These are phyloP conservation scores for Curvularia verruculosa DNA, from an alignment of 2,329 filamentous ascomycete species.

Conservation along the genomic window DNA sequence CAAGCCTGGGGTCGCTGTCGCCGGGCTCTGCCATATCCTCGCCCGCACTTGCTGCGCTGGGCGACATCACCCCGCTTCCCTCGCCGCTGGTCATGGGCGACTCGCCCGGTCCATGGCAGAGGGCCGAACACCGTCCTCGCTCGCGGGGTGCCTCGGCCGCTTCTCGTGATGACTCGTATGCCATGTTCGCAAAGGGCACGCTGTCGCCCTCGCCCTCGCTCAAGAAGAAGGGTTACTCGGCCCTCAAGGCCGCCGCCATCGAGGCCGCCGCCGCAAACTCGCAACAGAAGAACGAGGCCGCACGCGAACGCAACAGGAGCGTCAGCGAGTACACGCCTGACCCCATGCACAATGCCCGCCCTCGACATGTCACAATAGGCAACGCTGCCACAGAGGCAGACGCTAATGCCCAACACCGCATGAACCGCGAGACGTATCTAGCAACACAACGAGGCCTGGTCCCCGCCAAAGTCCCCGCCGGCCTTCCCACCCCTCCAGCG, in stretches of 20 bases:
- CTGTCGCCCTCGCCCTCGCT: slow-evolving; percentile 48
- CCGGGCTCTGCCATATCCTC: slow-evolving; percentile 55
- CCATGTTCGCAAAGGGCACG: slow-evolving; percentile 38
- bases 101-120: slow-evolving; percentile 52
- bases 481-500: slow-evolving; percentile 76
- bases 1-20: slow-evolving; percentile 55
- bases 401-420: slow-evolving; percentile 58
- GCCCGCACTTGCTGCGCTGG: slow-evolving; percentile 56
- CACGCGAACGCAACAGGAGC: slow-evolving; percentile 76
- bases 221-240: slow-evolving; percentile 57
- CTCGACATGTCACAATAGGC: slow-evolving; percentile 73
- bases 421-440: slow-evolving; percentile 81
- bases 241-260: slow-evolving; percentile 50
- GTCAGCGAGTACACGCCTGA: slow-evolving; percentile 88
- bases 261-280: slow-evolving; percentile 47
- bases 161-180: slow-evolving; percentile 42
- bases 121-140: slow-evolving; percentile 42
- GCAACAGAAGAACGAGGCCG: slow-evolving; percentile 41
- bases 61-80: slow-evolving; percentile 60
- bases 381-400: slow-evolving; percentile 48
- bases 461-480: slow-evolving; percentile 53
- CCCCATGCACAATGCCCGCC: slow-evolving; percentile 67
- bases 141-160: slow-evolving; percentile 43
- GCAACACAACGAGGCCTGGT: slow-evolving; percentile 78
- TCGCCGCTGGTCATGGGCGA: slow-evolving; percentile 54